Base-by-base conservation (phyloP, 208 protist species). In the Wallacemonas sp. region DNA sequence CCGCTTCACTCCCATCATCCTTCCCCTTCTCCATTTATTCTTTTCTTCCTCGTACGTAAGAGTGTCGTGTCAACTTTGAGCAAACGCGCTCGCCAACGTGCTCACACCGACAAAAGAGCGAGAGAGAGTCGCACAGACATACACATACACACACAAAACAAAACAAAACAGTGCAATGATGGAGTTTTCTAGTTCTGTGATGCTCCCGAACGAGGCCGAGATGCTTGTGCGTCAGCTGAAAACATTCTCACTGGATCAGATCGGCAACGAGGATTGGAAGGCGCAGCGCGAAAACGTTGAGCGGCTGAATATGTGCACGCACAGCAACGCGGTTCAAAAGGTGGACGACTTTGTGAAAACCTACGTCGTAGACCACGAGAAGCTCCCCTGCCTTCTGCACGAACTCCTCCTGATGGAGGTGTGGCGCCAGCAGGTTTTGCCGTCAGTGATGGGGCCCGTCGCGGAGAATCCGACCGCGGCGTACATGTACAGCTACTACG, bases 261-360 rank as follows among this genome's bases (percentile, higher is more conserved):
- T 97, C 4, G 89, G 87, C 19, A 86, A 74, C 1, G 61, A 74
- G 17, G 76, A 75, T 41, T 97, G 93, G 93, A 94, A 95, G 57
- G 49, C 69, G 17, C 90, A 97, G 57, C 87, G 90, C 1, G 78
- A 85, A 62, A 68, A 70, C 9, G 54, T 96, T 17, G 90, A 97
- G 68, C 72, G 79, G 9, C 81, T 97, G 21, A 97, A 97, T 78
- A 94, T 93, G 82, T 94, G 87, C 60, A 85, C 85, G 30, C 93
- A 97, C 78, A 92, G 90, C 72, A 94, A 96, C 71, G 88, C 90
- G 2, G 80, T 86, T 6, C 76, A 80, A 17, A 92, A 93, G 46
- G 80, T 79, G 60, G 88, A 95, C 41, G 93, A 97, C 72, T 87
- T 76, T 34, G 93, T 97, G 5, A 90, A 89, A 70, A 36, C 87